Evolutionary conservation across 2,329 filamentous ascomycete genomes (phyloP).

Genomic region (Pseudogymnoascus sp.): DNA sequence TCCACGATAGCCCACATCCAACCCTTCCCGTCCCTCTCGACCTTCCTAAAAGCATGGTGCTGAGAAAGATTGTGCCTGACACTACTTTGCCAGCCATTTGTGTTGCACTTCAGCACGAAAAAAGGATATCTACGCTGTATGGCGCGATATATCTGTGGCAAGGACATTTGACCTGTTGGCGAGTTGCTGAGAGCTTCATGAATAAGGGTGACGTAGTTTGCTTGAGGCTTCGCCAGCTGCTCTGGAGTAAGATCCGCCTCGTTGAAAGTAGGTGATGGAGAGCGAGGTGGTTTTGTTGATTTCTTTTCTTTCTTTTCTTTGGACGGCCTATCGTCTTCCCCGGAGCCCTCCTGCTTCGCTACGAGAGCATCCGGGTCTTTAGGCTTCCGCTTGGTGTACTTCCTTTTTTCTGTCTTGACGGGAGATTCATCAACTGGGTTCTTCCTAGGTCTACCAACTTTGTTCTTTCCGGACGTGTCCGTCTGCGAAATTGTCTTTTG

Average conservation of each 20-base stretch:
- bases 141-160: slow-evolving; percentile 53
- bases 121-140: slow-evolving; percentile 52
- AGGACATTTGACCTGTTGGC: slow-evolving; percentile 42
- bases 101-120: slow-evolving; percentile 46
- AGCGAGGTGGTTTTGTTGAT: slow-evolving; percentile 30
- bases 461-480: slow-evolving; percentile 44
- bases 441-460: slow-evolving; percentile 59
- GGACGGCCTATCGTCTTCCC: slow-evolving; percentile 35
- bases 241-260: slow-evolving; percentile 58
- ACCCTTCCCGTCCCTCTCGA: slow-evolving; percentile 47
- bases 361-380: slow-evolving; percentile 36
- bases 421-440: slow-evolving; percentile 52
- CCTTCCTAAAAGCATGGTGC: slow-evolving; percentile 48
- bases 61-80: slow-evolving; percentile 56
- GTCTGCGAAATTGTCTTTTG: slow-evolving; percentile 41
- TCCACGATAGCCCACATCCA: slow-evolving; percentile 49
- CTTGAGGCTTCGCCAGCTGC: slow-evolving; percentile 58
- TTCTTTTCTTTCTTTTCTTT: slow-evolving; percentile 55
- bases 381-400: slow-evolving; percentile 57
- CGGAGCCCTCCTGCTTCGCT: slow-evolving; percentile 49
- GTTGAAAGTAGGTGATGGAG: slow-evolving; percentile 48
- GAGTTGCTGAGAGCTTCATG: slow-evolving; percentile 48
- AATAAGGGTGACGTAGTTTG: slow-evolving; percentile 52
- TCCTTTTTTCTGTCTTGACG: slow-evolving; percentile 54
- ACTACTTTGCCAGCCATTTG: slow-evolving; percentile 54